Evolutionary conservation across 768 basidiomycete species (phyloP).

Genomic region (Amanita polypyramis): DNA sequence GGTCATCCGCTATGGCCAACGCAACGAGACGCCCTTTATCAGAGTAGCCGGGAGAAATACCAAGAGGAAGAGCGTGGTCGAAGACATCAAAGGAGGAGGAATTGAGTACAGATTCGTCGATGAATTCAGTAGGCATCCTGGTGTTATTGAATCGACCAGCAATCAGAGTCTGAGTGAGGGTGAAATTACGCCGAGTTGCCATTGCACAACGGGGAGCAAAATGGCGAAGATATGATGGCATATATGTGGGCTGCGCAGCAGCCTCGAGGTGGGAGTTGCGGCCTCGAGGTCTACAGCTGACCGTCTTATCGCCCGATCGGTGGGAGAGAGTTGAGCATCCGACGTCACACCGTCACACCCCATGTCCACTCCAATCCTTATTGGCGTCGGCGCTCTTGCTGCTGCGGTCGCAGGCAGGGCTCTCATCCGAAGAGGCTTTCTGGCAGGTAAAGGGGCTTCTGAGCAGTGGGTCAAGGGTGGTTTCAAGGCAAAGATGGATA

Average conservation of each 20-base stretch:
- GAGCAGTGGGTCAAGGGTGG: slow-evolving; percentile 91
- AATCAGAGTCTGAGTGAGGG: slow-evolving; percentile 1
- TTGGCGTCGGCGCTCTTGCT: slow-evolving; percentile 70
- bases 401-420: slow-evolving; percentile 70
- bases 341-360: not conserved
- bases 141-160: not conserved
- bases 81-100: slow-evolving; percentile 17
- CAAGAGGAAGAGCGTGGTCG: slow-evolving; percentile 29
- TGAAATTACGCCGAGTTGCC: not conserved
- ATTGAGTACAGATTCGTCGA: not conserved
- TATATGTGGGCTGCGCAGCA: not conserved
- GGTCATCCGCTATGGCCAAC: slow-evolving; percentile 33
- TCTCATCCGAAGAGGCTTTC: slow-evolving; percentile 49
- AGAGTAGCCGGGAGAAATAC: slow-evolving; percentile 41
- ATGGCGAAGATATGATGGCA: not conserved
- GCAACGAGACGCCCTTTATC: slow-evolving; percentile 29
- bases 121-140: not conserved
- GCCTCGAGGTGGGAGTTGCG: no score
- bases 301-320: not conserved
- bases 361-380: slow-evolving; percentile 73
- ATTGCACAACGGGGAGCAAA: not conserved
- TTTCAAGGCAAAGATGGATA: slow-evolving; percentile 94
- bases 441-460: slow-evolving; percentile 49
- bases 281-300: not conserved
- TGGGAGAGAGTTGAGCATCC: not conserved